A percentile compares a stretch with the other conserved stretches of the same genome.
These are phyloP conservation scores for Aspergillus nanangensis DNA, from an alignment of 495 filamentous ascomycete species.

Conservation along the genomic window DNA sequence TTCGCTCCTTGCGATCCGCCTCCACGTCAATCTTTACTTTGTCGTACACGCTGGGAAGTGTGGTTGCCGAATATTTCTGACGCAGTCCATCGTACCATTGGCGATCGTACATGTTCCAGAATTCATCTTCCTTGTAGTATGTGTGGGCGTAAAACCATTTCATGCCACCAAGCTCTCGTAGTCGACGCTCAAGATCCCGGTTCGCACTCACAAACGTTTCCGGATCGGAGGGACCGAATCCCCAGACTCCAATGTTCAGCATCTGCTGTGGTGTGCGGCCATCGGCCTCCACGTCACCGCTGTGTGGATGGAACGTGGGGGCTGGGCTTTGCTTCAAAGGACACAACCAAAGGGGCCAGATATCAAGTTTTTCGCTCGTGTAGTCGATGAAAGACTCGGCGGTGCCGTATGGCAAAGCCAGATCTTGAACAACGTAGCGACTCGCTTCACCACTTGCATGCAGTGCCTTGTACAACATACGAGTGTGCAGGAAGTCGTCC, in stretches of 20 bases:
- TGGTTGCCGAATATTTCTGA: slow-evolving; percentile 36
- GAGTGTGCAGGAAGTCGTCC: slow-evolving; percentile 42
- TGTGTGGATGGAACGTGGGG: slow-evolving; percentile 3
- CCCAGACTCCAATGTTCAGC: slow-evolving; percentile 48
- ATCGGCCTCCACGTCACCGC: slow-evolving; percentile 3
- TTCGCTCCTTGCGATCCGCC: slow-evolving; percentile 9
- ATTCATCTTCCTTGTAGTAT: slow-evolving; percentile 41
- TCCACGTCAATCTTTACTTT: slow-evolving; percentile 30
- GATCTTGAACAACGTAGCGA: slow-evolving; percentile 44
- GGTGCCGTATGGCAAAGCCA: slow-evolving; percentile 39
- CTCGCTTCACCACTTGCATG: slow-evolving; percentile 35
- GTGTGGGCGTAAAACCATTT: slow-evolving; percentile 50
- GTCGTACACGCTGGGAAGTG: slow-evolving; percentile 40
- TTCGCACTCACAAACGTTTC: slow-evolving; percentile 47
- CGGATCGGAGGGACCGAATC: slow-evolving; percentile 14
- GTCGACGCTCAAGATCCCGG: slow-evolving; percentile 55
- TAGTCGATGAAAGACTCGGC: slow-evolving; percentile 43
- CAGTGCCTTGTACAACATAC: slow-evolving; percentile 46
- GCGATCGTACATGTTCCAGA: slow-evolving; percentile 42
- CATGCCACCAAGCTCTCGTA: slow-evolving; percentile 56
- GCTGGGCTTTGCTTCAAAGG: slow-evolving; percentile 35
- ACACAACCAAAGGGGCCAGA: slow-evolving; percentile 52
- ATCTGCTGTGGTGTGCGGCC: slow-evolving; percentile 17
- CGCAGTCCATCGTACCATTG: slow-evolving; percentile 40
- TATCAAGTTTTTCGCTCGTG: slow-evolving; percentile 26